These are phyloP conservation scores for Immersiella caudata DNA, from an alignment of 495 filamentous ascomycete genomes.

Conservation along the genomic window DNA sequence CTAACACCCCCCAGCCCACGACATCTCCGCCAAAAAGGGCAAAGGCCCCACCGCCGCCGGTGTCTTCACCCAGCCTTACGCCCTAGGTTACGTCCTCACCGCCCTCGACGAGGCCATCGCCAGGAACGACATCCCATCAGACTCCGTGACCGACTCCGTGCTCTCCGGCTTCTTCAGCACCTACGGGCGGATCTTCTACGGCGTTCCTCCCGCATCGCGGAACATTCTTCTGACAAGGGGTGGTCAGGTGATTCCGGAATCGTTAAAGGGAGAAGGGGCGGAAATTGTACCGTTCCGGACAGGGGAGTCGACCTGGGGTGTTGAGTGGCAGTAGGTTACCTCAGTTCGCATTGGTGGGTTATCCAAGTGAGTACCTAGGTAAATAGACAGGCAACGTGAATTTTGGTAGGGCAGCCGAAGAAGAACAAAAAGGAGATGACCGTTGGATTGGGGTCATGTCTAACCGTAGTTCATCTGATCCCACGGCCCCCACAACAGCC, in stretches of 20 bases:
- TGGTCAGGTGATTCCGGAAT: slow-evolving; percentile 32
- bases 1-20: slow-evolving; percentile 62
- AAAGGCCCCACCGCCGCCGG: slow-evolving; percentile 74
- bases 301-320: slow-evolving; percentile 67
- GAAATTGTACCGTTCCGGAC: slow-evolving; percentile 74
- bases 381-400: background rate
- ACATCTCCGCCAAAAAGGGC: slow-evolving; percentile 69
- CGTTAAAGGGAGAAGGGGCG: slow-evolving; percentile 44
- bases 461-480: no score
- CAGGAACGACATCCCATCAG: slow-evolving; percentile 61
- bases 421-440: no score
- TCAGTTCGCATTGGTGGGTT: background rate
- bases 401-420: background rate
- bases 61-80: slow-evolving; percentile 88
- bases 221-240: slow-evolving; percentile 31
- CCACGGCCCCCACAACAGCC: no score
- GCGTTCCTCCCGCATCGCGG: slow-evolving; percentile 16
- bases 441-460: no score
- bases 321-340: slow-evolving; percentile 43
- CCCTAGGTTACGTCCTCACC: slow-evolving; percentile 68
- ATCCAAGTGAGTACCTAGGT: background rate
- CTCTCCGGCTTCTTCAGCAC: slow-evolving; percentile 75
- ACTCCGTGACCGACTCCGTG: slow-evolving; percentile 69
- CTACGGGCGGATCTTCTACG: slow-evolving; percentile 77
- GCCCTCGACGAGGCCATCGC: slow-evolving; percentile 71